Conservation (phyloP, 768 basidiomycete genomes). For the Boletus sp. region DNA sequence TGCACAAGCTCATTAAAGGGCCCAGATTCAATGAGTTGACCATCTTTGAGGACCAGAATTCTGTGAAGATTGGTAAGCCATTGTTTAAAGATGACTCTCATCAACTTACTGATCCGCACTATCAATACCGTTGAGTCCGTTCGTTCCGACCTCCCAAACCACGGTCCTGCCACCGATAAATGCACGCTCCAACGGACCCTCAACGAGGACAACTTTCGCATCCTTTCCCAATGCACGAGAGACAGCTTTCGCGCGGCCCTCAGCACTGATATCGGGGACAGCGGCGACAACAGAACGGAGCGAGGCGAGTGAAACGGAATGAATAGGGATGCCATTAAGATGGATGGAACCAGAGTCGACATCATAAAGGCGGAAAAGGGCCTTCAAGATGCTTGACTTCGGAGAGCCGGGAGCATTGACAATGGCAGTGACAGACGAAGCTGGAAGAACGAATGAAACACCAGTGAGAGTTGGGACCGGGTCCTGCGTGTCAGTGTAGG, state of each 20-base stretch:
- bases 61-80: conserved; percentile 36
- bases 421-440: conserved; percentile 84
- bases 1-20: conserved; percentile 76
- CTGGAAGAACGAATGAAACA: conserved; percentile 86
- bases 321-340: conserved; percentile 86
- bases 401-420: conserved; percentile 83
- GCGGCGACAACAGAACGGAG: conserved; percentile 83
- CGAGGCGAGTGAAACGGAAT: conserved; percentile 79
- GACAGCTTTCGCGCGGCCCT: conserved; percentile 22
- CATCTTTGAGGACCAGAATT: conserved; percentile 90
- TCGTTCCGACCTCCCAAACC: conserved; percentile 27
- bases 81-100: background rate
- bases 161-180: conserved; percentile 21
- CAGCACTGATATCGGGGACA: conserved; percentile 73
- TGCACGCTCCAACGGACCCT: conserved; percentile 24
- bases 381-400: conserved; percentile 82
- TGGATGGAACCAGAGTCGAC: conserved; percentile 75
- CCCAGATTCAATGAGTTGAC: conserved; percentile 82
- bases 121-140: conserved; percentile 46
- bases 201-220: conserved; percentile 26
- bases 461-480: conserved; percentile 60
- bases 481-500: conserved; percentile 51
- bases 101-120: conserved; percentile 55
- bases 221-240: conserved; percentile 26
- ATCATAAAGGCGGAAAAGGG: conserved; percentile 93